A percentile compares a stretch with the other conserved stretches of the same genome.
Conservation (phyloP, 1,284 basidiomycete species). For the Austroboletus rostrupii region DNA sequence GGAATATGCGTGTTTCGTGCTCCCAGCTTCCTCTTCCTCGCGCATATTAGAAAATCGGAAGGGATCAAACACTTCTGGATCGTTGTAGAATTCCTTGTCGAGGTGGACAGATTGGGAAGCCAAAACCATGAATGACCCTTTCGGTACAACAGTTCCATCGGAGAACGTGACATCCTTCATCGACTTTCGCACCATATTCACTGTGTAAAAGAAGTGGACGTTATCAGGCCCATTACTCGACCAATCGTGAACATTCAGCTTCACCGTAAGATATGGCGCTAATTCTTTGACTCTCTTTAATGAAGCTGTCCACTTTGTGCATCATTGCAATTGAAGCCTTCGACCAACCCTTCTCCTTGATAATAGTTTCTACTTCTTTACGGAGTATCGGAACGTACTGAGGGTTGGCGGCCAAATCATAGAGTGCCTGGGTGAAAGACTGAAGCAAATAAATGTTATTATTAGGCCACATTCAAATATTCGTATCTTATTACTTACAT, state of each 20-base stretch:
- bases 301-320: constrained; percentile 45
- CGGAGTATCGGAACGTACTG: constrained; percentile 37
- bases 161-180: constrained; percentile 37
- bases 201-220: constrained; percentile 19
- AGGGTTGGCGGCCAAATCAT: constrained; percentile 35
- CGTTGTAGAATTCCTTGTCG: constrained; percentile 24
- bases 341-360: constrained; percentile 41
- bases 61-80: constrained; percentile 28
- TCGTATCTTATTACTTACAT: background rate
- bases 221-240: constrained; percentile 2
- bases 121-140: constrained; percentile 30
- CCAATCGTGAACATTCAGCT: constrained; percentile 19
- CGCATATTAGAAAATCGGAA: constrained; percentile 29
- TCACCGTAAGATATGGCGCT: constrained; percentile 27
- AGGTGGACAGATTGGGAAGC: constrained; percentile 24
- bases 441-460: background rate
- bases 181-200: constrained; percentile 31
- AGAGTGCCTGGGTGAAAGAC: constrained; percentile 35
- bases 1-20: constrained; percentile 16
- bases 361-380: constrained; percentile 38
- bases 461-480: background rate
- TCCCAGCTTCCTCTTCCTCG: constrained; percentile 2
- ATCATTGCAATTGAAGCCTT: constrained; percentile 38
- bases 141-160: constrained; percentile 39
- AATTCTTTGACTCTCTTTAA: constrained; percentile 40